These are phyloP conservation scores for Hanseniaspora guilliermondii DNA, from an alignment of 805 yeast genomes.

Conservation along the genomic window DNA sequence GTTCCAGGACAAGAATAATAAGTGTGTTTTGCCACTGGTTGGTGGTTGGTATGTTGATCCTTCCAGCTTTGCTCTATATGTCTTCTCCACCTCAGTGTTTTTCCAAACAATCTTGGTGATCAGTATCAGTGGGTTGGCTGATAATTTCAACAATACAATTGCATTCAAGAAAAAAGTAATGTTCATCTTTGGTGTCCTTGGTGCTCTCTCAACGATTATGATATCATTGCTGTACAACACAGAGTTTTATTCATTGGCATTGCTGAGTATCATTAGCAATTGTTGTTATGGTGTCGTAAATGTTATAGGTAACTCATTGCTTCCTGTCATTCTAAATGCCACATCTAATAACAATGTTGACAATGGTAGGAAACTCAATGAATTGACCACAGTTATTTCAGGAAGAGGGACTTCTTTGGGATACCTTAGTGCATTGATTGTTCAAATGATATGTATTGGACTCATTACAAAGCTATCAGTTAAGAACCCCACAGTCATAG, in stretches of 20 bases:
- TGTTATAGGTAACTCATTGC: slow-evolving; percentile 65
- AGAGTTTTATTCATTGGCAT: slow-evolving; percentile 29
- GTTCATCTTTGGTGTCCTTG: slow-evolving; percentile 45
- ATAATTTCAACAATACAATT: slow-evolving; percentile 30
- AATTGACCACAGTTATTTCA: slow-evolving; percentile 40
- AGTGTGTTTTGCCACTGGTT: slow-evolving; percentile 37
- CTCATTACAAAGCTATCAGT: slow-evolving; percentile 26
- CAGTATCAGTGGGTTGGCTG: slow-evolving; percentile 64
- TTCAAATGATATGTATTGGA: slow-evolving; percentile 48
- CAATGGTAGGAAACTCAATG: slow-evolving; percentile 21
- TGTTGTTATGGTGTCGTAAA: slow-evolving; percentile 65
- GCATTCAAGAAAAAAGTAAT: slow-evolving; percentile 45
- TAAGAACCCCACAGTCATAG: slow-evolving; percentile 15
- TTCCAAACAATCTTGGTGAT: slow-evolving; percentile 61
- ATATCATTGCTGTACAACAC: slow-evolving; percentile 28
- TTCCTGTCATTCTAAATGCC: slow-evolving; percentile 47
- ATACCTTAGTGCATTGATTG: slow-evolving; percentile 53
- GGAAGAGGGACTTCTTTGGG: slow-evolving; percentile 66
- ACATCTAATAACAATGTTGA: slow-evolving; percentile 15
- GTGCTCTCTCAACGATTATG: slow-evolving; percentile 41
- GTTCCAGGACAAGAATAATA: slow-evolving; percentile 18
- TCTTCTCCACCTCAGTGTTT: slow-evolving; percentile 58
- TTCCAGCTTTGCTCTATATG: slow-evolving; percentile 59
- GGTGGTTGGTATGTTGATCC: slow-evolving; percentile 49
- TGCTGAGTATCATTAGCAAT: slow-evolving; percentile 50